Base-by-base conservation (phyloP, 495 filamentous ascomycete species). In the Darksidea phi region DNA sequence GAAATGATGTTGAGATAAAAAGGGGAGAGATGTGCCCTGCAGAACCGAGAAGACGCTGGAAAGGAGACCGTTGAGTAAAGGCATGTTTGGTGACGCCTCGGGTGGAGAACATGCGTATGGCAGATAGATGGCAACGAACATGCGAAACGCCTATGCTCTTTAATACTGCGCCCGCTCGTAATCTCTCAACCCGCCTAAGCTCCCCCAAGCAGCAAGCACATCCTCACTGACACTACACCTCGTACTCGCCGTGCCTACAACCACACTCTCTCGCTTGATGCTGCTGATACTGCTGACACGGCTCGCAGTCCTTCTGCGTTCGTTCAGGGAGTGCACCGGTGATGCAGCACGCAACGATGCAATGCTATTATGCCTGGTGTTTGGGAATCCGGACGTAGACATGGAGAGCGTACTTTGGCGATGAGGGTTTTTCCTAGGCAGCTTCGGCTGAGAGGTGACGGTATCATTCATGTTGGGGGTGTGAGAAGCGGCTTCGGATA, bases 121-220 rank as follows among this genome's bases (percentile, higher is more conserved):
- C n/a, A n/a, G n/a, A n/a, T n/a, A n/a, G n/a, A n/a, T n/a, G n/a
- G n/a, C n/a, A n/a, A n/a, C n/a, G n/a, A n/a, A n/a, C n/a, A n/a
- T n/a, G n/a, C n/a, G n/a, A 32, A 32, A 32, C 10, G 28, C 28
- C 28, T 10, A 32, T 32, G 28, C 28, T 4, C 28, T 15, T 43
- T 23, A 50, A 38, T 41, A 42, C 49, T 18, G 36, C 18, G n/a
- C 37, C 8, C 18, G 2, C 11, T 57, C 63, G 17, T 37, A 59
- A 25, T 48, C 48, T 41, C 67, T 54, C 66, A 61, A 63, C 1
- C 73, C 73, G 2, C 73, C 73, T 48, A 75, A 46, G 41, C 57
- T 72, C 20, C 69, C 73, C 72, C 73, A 76, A 26, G 74, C 74
- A 36, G 71, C 73, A 48, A 76, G 50, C 32, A 76, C 74, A 65